Evolutionary conservation across 306 rosid genomes (phyloP).

Genomic region (Canavalia gladiata): DNA sequence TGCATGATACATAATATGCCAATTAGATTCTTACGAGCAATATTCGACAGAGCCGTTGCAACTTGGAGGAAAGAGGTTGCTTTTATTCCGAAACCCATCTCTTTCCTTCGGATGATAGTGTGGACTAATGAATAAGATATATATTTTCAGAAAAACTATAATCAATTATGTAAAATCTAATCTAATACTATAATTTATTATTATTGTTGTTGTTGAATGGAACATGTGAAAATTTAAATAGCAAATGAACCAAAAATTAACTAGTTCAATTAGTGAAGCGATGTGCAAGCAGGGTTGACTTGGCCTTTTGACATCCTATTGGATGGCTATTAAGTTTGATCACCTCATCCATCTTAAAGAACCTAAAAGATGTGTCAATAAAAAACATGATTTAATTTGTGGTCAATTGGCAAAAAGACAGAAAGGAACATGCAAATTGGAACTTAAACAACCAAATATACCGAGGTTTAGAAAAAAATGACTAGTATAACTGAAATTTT

Average conservation of each 20-base stretch:
- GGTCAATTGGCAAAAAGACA: not conserved
- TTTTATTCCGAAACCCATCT: not conserved
- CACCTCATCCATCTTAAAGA: not conserved
- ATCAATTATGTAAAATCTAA: not conserved
- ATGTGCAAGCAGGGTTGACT: not conserved
- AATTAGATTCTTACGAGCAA: not conserved
- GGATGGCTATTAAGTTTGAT: not conserved
- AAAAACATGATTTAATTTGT: not conserved
- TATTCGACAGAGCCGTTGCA: not conserved
- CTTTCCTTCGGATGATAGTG: not conserved
- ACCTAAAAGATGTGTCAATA: not conserved
- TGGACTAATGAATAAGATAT: no score
- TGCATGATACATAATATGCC: not conserved
- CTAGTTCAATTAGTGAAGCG: not conserved
- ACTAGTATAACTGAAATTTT: slow-evolving; percentile 4
- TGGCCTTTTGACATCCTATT: not conserved
- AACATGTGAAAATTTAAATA: not conserved
- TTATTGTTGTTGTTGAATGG: not conserved
- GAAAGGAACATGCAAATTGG: not conserved
- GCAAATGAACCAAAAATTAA: not conserved
- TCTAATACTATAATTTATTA: not conserved
- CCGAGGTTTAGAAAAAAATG: not conserved
- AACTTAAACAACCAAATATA: not conserved
- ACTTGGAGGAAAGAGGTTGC: not conserved
- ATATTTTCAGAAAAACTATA: not conserved